Evolutionary conservation across 2,329 filamentous ascomycete species (phyloP).

Genomic region (Fusarium cyanostomum): DNA sequence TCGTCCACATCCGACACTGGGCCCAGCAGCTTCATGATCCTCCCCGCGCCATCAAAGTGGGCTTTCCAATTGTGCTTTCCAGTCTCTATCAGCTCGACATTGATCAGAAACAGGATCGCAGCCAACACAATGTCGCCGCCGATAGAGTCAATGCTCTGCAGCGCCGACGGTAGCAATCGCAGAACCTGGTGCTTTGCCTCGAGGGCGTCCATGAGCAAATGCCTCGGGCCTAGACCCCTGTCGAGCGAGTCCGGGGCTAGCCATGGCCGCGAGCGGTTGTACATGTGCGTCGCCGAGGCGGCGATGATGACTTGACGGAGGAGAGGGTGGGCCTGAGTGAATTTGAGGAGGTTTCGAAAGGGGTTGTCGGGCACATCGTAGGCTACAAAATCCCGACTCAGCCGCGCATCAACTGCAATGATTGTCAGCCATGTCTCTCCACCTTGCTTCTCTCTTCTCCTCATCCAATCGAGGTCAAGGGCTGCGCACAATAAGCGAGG

Average conservation of each 20-base stretch:
- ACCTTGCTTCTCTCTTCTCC: neutral
- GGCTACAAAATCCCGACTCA: conserved; percentile 64
- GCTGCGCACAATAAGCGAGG: conserved; percentile 52
- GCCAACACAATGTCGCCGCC: conserved; percentile 55
- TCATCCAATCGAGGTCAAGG: conserved; percentile 11
- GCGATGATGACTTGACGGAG: conserved; percentile 59
- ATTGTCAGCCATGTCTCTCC: conserved; percentile 34
- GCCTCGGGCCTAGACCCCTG: conserved; percentile 38
- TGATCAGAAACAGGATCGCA: conserved; percentile 60
- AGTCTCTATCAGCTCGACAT: conserved; percentile 61
- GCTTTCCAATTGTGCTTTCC: conserved; percentile 58
- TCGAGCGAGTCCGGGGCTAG: conserved; percentile 42
- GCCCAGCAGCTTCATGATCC: conserved; percentile 54
- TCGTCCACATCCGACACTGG: conserved; percentile 47
- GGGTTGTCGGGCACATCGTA: conserved; percentile 58
- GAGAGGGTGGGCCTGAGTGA: conserved; percentile 53
- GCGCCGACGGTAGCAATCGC: conserved; percentile 51
- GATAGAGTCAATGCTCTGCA: conserved; percentile 50
- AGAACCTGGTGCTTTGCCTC: conserved; percentile 58
- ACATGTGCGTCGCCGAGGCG: conserved; percentile 59
- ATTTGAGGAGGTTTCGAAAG: conserved; percentile 56
- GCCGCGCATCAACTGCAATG: conserved; percentile 54
- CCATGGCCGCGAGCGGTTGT: conserved; percentile 51
- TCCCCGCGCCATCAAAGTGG: conserved; percentile 57
- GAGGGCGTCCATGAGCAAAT: conserved; percentile 55